Evolutionary conservation across 225 moss, liverwort and hornwort species (phyloP).

Genomic region (Takakia lepidozioides): DNA sequence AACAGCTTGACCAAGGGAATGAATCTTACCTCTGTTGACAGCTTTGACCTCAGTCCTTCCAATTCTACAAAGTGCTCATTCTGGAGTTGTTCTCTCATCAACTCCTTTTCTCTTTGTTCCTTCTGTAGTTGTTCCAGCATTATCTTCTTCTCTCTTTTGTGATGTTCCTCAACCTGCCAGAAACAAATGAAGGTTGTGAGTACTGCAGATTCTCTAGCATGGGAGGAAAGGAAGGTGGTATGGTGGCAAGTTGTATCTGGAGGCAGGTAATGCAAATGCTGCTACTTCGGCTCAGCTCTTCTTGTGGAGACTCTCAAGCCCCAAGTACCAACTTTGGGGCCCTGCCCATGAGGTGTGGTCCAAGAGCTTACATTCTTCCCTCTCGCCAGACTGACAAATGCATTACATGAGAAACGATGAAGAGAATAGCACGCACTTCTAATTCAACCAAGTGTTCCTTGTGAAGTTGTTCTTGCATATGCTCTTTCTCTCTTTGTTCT

Average conservation of each 20-base stretch:
- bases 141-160: constrained; percentile 1
- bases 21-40: background rate
- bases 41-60: background rate
- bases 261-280: no score
- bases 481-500: background rate
- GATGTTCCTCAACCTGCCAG: background rate
- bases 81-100: background rate
- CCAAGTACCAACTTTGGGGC: no score
- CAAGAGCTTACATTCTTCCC: no score
- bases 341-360: no score
- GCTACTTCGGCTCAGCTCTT: no score
- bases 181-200: no score
- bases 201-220: no score
- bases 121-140: constrained; percentile 1
- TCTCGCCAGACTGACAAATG: no score
- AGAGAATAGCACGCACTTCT: background rate
- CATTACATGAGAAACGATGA: background rate
- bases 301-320: no score
- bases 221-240: no score
- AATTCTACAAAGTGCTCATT: background rate
- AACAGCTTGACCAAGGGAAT: background rate
- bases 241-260: no score
- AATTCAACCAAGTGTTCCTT: background rate
- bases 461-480: background rate
- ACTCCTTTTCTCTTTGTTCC: background rate